Evolutionary conservation across 192 early-diverging fungal species (phyloP), one percentile per base, ranked within the genome.

Genomic region (Entrophospora sp.): DNA sequence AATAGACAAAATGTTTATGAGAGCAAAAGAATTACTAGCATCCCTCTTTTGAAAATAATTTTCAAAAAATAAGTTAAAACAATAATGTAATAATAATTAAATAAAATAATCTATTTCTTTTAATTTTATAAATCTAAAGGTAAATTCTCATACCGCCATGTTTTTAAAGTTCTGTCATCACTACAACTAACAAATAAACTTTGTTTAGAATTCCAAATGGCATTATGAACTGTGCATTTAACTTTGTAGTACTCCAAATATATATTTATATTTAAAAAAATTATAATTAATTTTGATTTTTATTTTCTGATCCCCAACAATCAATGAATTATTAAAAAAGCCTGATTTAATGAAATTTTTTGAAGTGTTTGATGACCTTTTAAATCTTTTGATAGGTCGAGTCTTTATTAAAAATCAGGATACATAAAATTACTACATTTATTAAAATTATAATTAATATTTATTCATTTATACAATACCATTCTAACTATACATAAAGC

Each of bases 321-420:
- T 85, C 36, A 97, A 67, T 46, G 90, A 86, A 58, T 93, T 89
- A 43, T 90, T 89, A 0, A 89, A 88, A 74, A 99, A 99, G 0
- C 79, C 75, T 1, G 94, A 85, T 7, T 91, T 80, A 14, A 99
- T 86, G 78, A 99, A 99, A 69, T 99, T 96, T 73, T 96, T 97
- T 45, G 91, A 92, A 2, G 93, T 97, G 69, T 99, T 74, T 95
- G 93, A 69, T 99, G 95, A 10, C 96, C 96, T 72, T 94, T 96
- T 68, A 96, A n/a, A 88, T 59, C 87, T 87, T 8, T 87, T 78
- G 34, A 98, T 81, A 3, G 92, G 88, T 25, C 83, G 77, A 14
- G 78, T 71, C 87, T 89, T 2, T n/a, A 48, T 13, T 48, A 27
- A 9, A 27, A n/a, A 4, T 27, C 10, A 6, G 27, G 14, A 3